phyloP scores from a whole-genome alignment of 140 eudicot genomes.

The Anethum foeniculum region DNA sequence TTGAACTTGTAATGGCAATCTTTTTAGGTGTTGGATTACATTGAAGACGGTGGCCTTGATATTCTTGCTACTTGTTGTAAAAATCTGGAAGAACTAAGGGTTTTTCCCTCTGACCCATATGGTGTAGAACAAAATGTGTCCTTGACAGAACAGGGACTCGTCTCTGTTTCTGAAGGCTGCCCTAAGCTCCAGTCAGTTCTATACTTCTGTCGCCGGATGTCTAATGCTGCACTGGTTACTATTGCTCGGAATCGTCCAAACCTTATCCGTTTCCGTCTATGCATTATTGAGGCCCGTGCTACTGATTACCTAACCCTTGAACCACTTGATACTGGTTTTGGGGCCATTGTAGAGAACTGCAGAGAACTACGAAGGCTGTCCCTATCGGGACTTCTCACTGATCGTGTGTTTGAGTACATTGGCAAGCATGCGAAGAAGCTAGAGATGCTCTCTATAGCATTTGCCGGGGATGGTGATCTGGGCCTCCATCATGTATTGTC shows the following conservation, averaged over 20 bases:
- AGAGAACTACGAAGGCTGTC: constrained; percentile 78
- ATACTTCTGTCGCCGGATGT: constrained; percentile 86
- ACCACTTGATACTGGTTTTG: constrained; percentile 84
- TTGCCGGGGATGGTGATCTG: constrained; percentile 85
- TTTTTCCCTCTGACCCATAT: constrained; percentile 89
- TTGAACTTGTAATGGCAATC: constrained; percentile 5
- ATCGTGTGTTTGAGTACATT: constrained; percentile 67
- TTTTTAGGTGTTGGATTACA: constrained; percentile 79
- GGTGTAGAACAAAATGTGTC: constrained; percentile 63
- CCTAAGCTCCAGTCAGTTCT: constrained; percentile 82
- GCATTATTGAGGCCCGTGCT: constrained; percentile 78
- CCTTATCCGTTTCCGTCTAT: constrained; percentile 64
- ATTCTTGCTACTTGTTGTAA: constrained; percentile 64
- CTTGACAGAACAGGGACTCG: constrained; percentile 89
- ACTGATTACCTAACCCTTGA: constrained; percentile 74
- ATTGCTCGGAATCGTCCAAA: constrained; percentile 79
- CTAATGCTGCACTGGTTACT: constrained; percentile 66
- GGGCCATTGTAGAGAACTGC: constrained; percentile 81
- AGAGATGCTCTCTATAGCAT: constrained; percentile 94
- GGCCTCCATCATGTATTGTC: constrained; percentile 83
- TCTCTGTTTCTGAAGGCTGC: constrained; percentile 77
- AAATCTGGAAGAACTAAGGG: constrained; percentile 68
- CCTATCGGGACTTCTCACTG: constrained; percentile 78
- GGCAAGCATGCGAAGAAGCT: constrained; percentile 78
- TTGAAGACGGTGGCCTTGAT: constrained; percentile 82